Base-by-base conservation (phyloP, 202 grass and related monocot species). In the Carex arenaria region DNA sequence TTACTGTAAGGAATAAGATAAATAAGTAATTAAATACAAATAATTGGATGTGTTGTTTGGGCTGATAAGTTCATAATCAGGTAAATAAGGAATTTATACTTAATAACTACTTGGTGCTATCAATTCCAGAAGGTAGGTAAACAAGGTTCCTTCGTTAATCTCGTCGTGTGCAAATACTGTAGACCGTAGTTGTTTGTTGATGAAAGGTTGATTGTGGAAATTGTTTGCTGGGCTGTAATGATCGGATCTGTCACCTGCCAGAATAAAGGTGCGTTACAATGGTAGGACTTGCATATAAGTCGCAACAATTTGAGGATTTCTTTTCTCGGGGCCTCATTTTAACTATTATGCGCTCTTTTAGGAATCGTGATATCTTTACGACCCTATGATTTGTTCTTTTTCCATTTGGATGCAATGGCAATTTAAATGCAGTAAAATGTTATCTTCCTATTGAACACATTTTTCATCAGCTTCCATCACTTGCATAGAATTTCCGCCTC, bases 101-200 rank as follows among this genome's bases (percentile, higher is more conserved):
- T 20, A 61, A 56, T 34, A 77, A 42, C 7, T 19, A 38, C 14
- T 57, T 11, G 73, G 7, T 36, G 49, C 7, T 75, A 31, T 54
- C 23, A 32, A 17, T 32, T 72, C 49, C 34, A 69, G 34, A 30
- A 40, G 66, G 42, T 67, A 36, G 64, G 64, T 67, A 67, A 17
- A 8, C 64, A 23, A 71, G n/a, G 67, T 71, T 71, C 47, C 34
- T 10, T 23, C 47, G 67, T 71, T 47, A 45, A 18, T 72, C 17
- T 72, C 17, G 2, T 72, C 0, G 7, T 51, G 22, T 4, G 36
- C 19, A 4, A 71, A 71, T 68, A 47, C n/a, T 72, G n/a, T 72
- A 51, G n/a, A 72, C 40, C n/a, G 19, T 72, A 72, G 42, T 47
- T 75, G 26, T 30, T 75, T 34, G 42, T 77, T 77, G 72, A 53